Evolutionary conservation across 257 asterid genomes (phyloP), one percentile per base, ranked within the genome.

Genomic region (Coffea canephora): DNA sequence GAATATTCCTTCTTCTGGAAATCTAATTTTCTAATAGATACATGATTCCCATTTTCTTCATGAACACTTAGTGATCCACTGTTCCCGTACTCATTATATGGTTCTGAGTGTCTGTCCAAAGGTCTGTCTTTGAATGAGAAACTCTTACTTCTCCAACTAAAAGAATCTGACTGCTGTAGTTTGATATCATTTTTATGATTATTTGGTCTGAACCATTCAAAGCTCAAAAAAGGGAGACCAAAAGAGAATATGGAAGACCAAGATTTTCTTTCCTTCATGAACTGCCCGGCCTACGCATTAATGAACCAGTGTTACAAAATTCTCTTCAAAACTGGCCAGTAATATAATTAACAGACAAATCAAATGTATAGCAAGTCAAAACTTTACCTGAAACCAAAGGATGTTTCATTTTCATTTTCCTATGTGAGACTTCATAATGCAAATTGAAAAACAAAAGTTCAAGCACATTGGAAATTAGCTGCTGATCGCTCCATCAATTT

Each of bases 81-180:
- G 19, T 69, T 80, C 76, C 82, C 84, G 31, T 68, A 72, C 27
- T 76, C 88, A 54, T 48, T 74, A 46, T 84, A 80, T 79, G 77
- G 74, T 68, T 89, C 93, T 31, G 79, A 21, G 69, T 59, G 74
- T 80, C 86, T 86, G 39, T 91, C 96, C 87, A 93, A 68, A 34
- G 97, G 97, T 78, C 85, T 91, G 82, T 93, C 91, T 81, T 87
- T 88, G 85, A 57, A 72, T 9, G 94, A 87, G 85, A 90, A 94
- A 74, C 86, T 89, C 85, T 87, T 89, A 78, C 90, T 91, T 87
- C 90, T 88, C 97, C 97, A 91, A 49, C 85, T 84, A 80, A 89
- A 90, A 21, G 97, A 89, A 83, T 85, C 71, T 25, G 94, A 87
- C 74, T 85, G 86, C 64, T 84, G 71, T 48, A 88, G 83, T 82